phyloP scores from a whole-genome alignment of 179 eudicot genomes.

The Spergularia azorica region DNA sequence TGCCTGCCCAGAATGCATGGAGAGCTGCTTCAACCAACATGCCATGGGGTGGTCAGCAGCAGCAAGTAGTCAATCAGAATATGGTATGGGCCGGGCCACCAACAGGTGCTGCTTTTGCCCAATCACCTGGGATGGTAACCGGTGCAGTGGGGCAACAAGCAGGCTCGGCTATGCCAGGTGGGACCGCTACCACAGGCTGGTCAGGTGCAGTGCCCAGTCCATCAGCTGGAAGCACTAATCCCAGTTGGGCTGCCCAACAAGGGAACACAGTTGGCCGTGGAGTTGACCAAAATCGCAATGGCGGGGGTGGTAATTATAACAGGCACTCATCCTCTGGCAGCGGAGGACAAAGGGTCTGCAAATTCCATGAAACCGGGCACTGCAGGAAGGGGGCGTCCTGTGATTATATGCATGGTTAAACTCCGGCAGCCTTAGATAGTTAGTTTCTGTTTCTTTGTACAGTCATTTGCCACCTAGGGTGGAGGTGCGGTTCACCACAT shows the following conservation, averaged over 20 bases:
- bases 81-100: conserved; percentile 50
- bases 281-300: conserved; percentile 47
- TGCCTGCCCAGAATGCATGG: conserved; percentile 57
- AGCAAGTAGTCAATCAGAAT: conserved; percentile 35
- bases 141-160: conserved; percentile 21
- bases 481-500: conserved; percentile 16
- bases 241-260: conserved; percentile 51
- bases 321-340: conserved; percentile 52
- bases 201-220: conserved; percentile 22
- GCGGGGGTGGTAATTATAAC: conserved; percentile 44
- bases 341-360: conserved; percentile 43
- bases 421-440: conserved; percentile 14
- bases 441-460: conserved; percentile 30
- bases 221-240: conserved; percentile 40
- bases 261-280: conserved; percentile 51
- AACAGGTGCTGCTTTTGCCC: conserved; percentile 21
- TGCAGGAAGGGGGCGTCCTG: conserved; percentile 53
- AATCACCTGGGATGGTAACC: background rate
- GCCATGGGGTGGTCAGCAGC: conserved; percentile 52
- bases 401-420: conserved; percentile 45
- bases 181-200: conserved; percentile 30
- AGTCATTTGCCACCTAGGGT: conserved; percentile 32
- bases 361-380: conserved; percentile 42
- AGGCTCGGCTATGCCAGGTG: conserved; percentile 19
- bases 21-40: conserved; percentile 45